Evolutionary conservation across 352 stramenopile genomes (phyloP), one percentile per base, ranked within the genome.

Genomic region (Phytophthora capsici): DNA sequence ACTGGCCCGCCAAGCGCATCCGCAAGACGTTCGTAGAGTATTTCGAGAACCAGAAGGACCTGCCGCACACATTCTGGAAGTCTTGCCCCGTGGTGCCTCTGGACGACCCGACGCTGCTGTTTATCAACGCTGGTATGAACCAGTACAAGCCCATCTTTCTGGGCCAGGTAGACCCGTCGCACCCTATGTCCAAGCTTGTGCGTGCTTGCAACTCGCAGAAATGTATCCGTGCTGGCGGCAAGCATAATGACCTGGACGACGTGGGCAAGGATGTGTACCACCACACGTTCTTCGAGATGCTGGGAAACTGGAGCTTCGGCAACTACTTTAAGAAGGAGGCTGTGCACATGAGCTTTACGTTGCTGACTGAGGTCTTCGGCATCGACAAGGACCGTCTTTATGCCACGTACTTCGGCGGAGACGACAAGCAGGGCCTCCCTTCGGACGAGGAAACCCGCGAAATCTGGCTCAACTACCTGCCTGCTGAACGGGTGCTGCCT

Each of bases 251-350:
- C 82, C 88, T 99, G 34, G 98, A 99, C 58, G 98, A 99, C 77
- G 98, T 99, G 6, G 98, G 98, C 43, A 96, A 97, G 67, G 98
- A 99, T 82, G 97, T 97, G 30, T 99, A 99, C 77, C 98, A 99
- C 80, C 98, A 99, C 77, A 99, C 98, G 23, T 99, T 99, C 75
- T 99, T 99, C 73, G 98, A 99, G 75, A 99, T 99, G 98, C 80
- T 99, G 26, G 98, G 98, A 23, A 98, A 97, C 68, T 99, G 98
- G 98, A 98, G 84, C 40, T 99, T 99, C 82, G 97, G 96, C 47
- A 82, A 99, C 81, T 99, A 99, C 79, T 99, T 99, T 69, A 99
- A 99, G 86, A 75, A 97, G 40, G 96, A 99, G 61, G 96, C 97
- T 5, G 98, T 99, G 65, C 89, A 94, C 57, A 98, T 96, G 86